A percentile compares a stretch with the other conserved stretches of the same genome.
Evolutionary conservation across 2,329 filamentous ascomycete species (phyloP).

Genomic region (Clarireedia homoeocarpa): DNA sequence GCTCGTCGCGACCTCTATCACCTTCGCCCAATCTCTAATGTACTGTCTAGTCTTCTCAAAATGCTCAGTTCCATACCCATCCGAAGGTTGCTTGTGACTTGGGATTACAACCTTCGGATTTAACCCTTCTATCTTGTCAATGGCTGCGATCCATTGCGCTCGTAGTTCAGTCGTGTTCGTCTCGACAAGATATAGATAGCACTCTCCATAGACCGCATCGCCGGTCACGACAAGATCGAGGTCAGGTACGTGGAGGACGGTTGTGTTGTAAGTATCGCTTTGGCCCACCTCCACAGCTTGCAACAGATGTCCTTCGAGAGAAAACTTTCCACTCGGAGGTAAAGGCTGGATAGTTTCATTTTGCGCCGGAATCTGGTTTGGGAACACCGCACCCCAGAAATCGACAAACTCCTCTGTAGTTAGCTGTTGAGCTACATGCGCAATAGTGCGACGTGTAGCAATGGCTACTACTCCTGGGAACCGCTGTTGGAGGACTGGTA

Average conservation of each 20-base stretch:
- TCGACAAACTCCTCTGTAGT: background rate
- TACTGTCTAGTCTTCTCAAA: conserved; percentile 23
- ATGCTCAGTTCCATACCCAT: conserved; percentile 22
- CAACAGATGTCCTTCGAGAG: background rate
- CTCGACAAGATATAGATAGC: conserved; percentile 29
- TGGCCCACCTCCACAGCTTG: conserved; percentile 23
- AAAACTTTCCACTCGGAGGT: background rate
- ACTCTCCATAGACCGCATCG: conserved; percentile 31
- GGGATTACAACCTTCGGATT: conserved; percentile 27
- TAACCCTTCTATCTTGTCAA: conserved; percentile 27
- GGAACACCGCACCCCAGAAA: background rate
- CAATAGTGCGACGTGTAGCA: background rate
- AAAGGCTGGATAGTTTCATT: background rate
- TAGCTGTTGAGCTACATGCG: conserved; percentile 1
- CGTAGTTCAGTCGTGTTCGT: conserved; percentile 24
- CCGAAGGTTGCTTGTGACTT: conserved; percentile 23
- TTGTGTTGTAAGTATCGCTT: conserved; percentile 26
- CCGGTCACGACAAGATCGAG: conserved; percentile 28
- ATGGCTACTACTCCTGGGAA: conserved; percentile 24
- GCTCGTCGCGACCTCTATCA: background rate
- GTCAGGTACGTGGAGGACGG: conserved; percentile 27
- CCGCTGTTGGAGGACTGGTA: conserved; percentile 23
- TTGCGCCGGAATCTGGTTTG: background rate
- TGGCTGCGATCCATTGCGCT: conserved; percentile 26
- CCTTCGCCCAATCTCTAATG: conserved; percentile 14